These are phyloP conservation scores for Geosiphon pyriformis DNA, from an alignment of 192 early-diverging fungal species.

Conservation along the genomic window DNA sequence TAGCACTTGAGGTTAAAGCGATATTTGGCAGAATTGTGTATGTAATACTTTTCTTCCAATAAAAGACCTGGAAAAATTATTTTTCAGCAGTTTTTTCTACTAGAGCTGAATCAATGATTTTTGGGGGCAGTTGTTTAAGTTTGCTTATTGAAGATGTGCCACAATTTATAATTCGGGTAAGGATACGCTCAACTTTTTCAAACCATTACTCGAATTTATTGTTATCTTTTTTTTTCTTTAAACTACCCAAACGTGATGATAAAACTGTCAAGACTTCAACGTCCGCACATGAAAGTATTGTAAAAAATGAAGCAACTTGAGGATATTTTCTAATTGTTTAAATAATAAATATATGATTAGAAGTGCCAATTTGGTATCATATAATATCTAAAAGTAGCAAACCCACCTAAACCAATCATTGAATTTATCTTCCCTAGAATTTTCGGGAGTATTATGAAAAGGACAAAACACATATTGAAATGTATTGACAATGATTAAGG, in stretches of 20 bases:
- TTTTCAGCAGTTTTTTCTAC: no score
- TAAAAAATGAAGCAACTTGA: not conserved
- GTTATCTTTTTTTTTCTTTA: not conserved
- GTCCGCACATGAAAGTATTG: not conserved
- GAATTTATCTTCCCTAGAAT: not conserved
- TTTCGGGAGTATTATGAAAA: not conserved
- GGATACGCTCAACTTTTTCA: not conserved
- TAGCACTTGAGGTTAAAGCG: not conserved
- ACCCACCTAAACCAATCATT: not conserved
- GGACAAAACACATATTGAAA: not conserved
- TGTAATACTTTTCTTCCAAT: not conserved
- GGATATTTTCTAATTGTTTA: not conserved
- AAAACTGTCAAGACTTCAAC: not conserved
- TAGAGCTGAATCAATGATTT: not conserved
- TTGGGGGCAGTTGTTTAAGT: not conserved
- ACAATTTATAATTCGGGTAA: not conserved
- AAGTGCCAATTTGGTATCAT: no score
- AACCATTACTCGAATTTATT: not conserved
- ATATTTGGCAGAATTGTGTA: not conserved
- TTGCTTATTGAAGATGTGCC: not conserved
- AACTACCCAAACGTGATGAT: not conserved
- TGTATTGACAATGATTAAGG: not conserved
- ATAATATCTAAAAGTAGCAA: no score
- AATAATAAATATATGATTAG: no score
- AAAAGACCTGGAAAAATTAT: not conserved